A percentile compares a stretch with the other conserved stretches of the same genome.
phyloP scores from a whole-genome alignment of 352 stramenopile genomes.

The Thraustochytrium sp. region DNA sequence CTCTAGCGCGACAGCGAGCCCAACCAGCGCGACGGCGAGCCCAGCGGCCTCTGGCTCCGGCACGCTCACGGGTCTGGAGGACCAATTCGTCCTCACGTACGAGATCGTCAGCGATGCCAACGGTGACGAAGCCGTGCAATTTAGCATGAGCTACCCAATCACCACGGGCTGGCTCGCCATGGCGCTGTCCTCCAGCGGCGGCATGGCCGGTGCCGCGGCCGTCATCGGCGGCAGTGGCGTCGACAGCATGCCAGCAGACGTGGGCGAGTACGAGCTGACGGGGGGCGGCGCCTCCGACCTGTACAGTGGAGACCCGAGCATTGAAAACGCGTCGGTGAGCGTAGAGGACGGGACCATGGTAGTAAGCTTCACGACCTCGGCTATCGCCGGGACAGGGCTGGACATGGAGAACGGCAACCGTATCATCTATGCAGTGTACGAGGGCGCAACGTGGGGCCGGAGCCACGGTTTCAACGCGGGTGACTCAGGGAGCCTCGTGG shows the following conservation, averaged over 20 bases:
- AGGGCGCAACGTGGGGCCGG: background rate
- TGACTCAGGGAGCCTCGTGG: background rate
- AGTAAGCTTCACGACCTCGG: background rate
- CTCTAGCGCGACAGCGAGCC: background rate
- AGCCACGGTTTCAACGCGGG: background rate
- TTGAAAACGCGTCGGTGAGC: background rate
- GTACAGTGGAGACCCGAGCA: background rate
- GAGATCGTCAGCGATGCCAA: background rate
- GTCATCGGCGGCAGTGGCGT: background rate
- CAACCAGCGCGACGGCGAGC: background rate
- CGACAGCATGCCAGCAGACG: background rate
- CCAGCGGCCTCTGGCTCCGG: no score
- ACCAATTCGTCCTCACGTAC: background rate
- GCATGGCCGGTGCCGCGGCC: background rate
- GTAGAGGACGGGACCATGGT: background rate
- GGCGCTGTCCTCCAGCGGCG: background rate
- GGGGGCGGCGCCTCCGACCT: background rate
- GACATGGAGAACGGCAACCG: background rate
- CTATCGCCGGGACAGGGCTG: background rate
- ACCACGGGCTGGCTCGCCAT: background rate
- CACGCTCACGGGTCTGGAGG: background rate
- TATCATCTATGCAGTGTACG: background rate
- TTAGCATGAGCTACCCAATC: background rate
- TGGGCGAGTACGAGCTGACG: background rate
- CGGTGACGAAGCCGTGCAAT: background rate